A percentile compares a stretch with the other conserved stretches of the same genome.
These are phyloP conservation scores for Alternaria arborescens DNA, from an alignment of 2,329 filamentous ascomycete genomes.

Conservation along the genomic window DNA sequence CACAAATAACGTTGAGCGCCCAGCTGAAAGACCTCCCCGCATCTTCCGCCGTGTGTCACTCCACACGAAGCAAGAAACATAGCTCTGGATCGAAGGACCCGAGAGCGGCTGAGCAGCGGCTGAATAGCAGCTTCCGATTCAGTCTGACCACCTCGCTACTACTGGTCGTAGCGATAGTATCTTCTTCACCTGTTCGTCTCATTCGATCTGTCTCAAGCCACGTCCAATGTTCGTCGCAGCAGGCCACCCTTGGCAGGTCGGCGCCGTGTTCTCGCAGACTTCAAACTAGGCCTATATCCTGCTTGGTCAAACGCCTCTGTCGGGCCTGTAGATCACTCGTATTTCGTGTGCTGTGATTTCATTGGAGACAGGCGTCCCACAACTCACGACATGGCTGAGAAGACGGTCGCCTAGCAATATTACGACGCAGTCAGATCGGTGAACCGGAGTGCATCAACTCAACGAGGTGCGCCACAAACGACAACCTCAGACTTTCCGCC, in stretches of 20 bases:
- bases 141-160: slow-evolving; percentile 8
- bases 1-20: slow-evolving; percentile 19
- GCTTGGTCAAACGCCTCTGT: slow-evolving; percentile 20
- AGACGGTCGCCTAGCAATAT: slow-evolving; percentile 29
- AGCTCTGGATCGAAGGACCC: slow-evolving; percentile 10
- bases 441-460: slow-evolving; percentile 20
- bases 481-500: slow-evolving; percentile 25
- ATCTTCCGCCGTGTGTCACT: slow-evolving; percentile 25
- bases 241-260: slow-evolving; percentile 16
- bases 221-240: slow-evolving; percentile 15
- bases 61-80: slow-evolving; percentile 24
- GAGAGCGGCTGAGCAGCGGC: slow-evolving; percentile 32
- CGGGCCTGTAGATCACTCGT: slow-evolving; percentile 29
- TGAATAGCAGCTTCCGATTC: slow-evolving; percentile 25
- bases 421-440: slow-evolving; percentile 38
- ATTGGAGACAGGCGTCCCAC: slow-evolving; percentile 40
- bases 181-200: not conserved
- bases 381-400: slow-evolving; percentile 36
- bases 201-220: slow-evolving; percentile 12
- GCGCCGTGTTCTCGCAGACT: slow-evolving; percentile 12
- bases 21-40: slow-evolving; percentile 31
- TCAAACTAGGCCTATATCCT: slow-evolving; percentile 1
- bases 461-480: slow-evolving; percentile 32
- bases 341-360: slow-evolving; percentile 20
- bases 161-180: slow-evolving; percentile 13